Conservation (phyloP, 305 asterid genomes). For the Andrographis paniculata region DNA sequence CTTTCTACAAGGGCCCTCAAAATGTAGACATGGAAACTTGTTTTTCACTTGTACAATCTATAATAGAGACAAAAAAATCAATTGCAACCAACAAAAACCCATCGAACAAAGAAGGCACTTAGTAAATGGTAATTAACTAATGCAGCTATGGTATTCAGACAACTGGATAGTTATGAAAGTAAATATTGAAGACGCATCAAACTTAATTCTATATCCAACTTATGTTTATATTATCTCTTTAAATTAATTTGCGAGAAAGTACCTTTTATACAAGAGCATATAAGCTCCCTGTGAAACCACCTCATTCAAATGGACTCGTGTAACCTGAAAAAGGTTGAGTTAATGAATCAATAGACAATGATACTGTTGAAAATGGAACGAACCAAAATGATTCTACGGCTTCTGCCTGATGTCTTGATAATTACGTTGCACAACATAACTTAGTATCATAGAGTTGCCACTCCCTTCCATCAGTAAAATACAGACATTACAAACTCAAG, state of each 20-base stretch:
- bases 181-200: no score
- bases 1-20: background rate
- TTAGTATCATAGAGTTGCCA: no score
- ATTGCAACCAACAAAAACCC: background rate
- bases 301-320: slow-evolving; percentile 61
- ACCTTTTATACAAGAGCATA: slow-evolving; percentile 95
- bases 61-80: no score
- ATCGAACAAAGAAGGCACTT: background rate
- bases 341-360: background rate
- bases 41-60: no score
- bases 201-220: no score
- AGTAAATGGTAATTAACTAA: background rate
- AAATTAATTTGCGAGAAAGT: slow-evolving; percentile 12
- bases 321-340: slow-evolving; percentile 42
- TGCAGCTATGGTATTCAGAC: background rate
- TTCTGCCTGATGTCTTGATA: no score
- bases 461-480: background rate
- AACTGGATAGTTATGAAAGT: background rate
- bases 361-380: background rate
- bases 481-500: background rate
- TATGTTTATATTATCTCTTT: no score
- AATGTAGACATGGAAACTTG: background rate
- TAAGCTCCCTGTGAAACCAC: slow-evolving; percentile 97
- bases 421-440: no score
- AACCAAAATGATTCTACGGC: background rate